phyloP scores from a whole-genome alignment of 441 rosid genomes.

The Manihot esculenta region DNA sequence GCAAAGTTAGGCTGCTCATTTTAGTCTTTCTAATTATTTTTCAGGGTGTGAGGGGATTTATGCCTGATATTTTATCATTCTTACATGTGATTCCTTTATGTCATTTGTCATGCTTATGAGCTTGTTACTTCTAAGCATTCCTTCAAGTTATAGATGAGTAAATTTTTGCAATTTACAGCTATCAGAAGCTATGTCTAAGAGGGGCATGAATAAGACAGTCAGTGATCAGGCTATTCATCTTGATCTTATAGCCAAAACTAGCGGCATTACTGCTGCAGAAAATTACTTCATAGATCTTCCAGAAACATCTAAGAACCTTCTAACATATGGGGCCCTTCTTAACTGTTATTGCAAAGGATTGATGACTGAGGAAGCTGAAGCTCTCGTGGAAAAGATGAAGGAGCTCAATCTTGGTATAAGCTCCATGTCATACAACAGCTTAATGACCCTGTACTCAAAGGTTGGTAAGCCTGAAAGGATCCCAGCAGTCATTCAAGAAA shows the following conservation, averaged over 20 bases:
- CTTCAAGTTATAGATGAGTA: conserved; percentile 5
- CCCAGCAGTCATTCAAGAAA: conserved; percentile 65
- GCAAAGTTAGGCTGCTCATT: not conserved
- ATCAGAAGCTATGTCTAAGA: conserved; percentile 64
- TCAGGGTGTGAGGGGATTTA: not conserved
- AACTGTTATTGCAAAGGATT: conserved; percentile 82
- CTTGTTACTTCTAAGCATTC: conserved; percentile 11
- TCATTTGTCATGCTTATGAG: not conserved
- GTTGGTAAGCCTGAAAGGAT: conserved; percentile 58
- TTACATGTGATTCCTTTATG: not conserved
- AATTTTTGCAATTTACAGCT: conserved; percentile 42
- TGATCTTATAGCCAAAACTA: conserved; percentile 80
- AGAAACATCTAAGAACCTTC: conserved; percentile 68
- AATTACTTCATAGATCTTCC: conserved; percentile 76
- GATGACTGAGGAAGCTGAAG: conserved; percentile 79
- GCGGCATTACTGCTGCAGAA: conserved; percentile 77
- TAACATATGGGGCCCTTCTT: conserved; percentile 70
- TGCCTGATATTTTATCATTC: conserved; percentile 1
- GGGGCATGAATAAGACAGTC: conserved; percentile 87
- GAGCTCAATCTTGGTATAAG: conserved; percentile 67
- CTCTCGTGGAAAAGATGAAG: conserved; percentile 74
- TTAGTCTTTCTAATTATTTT: not conserved
- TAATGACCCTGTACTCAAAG: conserved; percentile 83
- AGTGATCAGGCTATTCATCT: conserved; percentile 96
- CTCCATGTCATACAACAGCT: conserved; percentile 79